Evolutionary conservation across 495 filamentous ascomycete species (phyloP).

Genomic region (Lentithecium fluviatile): DNA sequence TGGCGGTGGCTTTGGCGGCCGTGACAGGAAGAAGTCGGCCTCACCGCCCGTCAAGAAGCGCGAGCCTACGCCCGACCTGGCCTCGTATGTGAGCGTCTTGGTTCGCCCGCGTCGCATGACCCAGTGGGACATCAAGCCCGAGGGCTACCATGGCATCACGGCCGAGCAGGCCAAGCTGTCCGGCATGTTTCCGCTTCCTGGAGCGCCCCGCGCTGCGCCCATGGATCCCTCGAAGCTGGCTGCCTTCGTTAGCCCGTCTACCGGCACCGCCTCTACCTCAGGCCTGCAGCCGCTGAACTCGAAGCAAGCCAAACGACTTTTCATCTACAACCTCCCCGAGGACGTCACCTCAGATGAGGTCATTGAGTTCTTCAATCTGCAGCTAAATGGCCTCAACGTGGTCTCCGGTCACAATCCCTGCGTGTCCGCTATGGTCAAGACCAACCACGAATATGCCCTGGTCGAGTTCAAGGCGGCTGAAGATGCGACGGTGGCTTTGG

Average conservation of each 20-base stretch:
- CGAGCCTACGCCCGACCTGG: slow-evolving; percentile 94
- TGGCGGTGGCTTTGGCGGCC: slow-evolving; percentile 48
- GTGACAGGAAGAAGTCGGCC: slow-evolving; percentile 65
- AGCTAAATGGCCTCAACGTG: slow-evolving; percentile 92
- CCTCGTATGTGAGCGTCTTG: slow-evolving; percentile 72
- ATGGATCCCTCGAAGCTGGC: slow-evolving; percentile 95
- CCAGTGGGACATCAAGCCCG: slow-evolving; percentile 99
- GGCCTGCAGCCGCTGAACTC: slow-evolving; percentile 90
- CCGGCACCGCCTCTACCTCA: slow-evolving; percentile 67
- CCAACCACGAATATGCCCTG: slow-evolving; percentile 74
- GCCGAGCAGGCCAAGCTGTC: slow-evolving; percentile 98
- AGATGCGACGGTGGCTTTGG: slow-evolving; percentile 88
- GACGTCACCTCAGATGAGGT: slow-evolving; percentile 67
- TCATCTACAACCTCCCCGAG: slow-evolving; percentile 77
- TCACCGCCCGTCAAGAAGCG: slow-evolving; percentile 78
- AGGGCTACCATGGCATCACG: slow-evolving; percentile 97
- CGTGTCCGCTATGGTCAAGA: slow-evolving; percentile 77
- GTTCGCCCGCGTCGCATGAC: slow-evolving; percentile 87
- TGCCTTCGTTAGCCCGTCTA: slow-evolving; percentile 90
- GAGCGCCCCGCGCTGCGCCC: slow-evolving; percentile 89
- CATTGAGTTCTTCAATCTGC: slow-evolving; percentile 88
- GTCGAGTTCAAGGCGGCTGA: slow-evolving; percentile 84
- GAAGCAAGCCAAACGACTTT: slow-evolving; percentile 85
- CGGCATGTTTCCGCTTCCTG: slow-evolving; percentile 97
- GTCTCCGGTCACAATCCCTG: slow-evolving; percentile 81